These are phyloP conservation scores for Solanum phureja DNA, from an alignment of 257 asterid genomes.

Conservation along the genomic window DNA sequence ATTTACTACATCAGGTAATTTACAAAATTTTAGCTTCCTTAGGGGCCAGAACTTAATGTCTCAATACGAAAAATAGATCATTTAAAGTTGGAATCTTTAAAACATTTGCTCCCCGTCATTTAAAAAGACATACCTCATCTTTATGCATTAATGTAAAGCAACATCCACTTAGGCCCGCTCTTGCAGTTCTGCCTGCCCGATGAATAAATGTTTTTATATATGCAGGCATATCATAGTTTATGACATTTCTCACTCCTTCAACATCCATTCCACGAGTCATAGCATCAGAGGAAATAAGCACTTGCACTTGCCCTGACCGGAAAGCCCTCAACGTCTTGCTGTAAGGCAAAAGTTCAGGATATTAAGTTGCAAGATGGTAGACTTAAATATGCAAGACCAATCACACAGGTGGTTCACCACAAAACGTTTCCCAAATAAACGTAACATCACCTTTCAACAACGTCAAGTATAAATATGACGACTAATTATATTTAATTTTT, in stretches of 20 bases:
- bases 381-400: not conserved
- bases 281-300: constrained; percentile 80
- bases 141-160: constrained; percentile 73
- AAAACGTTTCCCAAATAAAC: not conserved
- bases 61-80: not conserved
- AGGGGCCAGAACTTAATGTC: not conserved
- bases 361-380: not conserved
- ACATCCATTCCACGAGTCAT: constrained; percentile 97
- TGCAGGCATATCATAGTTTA: constrained; percentile 78
- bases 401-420: not conserved
- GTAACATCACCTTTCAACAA: not conserved
- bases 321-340: constrained; percentile 75
- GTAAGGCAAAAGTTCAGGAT: constrained; percentile 9
- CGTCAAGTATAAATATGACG: not conserved
- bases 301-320: constrained; percentile 58
- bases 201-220: constrained; percentile 72
- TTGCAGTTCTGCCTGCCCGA: constrained; percentile 92
- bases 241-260: constrained; percentile 75
- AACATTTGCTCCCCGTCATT: not conserved
- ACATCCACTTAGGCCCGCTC: constrained; percentile 71
- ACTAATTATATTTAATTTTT: not conserved
- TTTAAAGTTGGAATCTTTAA: not conserved
- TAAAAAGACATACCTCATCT: constrained; percentile 42
- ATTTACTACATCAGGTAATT: not conserved
- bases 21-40: not conserved